Evolutionary conservation across 306 rosid genomes (phyloP).

Genomic region (Boehmeria nivea): DNA sequence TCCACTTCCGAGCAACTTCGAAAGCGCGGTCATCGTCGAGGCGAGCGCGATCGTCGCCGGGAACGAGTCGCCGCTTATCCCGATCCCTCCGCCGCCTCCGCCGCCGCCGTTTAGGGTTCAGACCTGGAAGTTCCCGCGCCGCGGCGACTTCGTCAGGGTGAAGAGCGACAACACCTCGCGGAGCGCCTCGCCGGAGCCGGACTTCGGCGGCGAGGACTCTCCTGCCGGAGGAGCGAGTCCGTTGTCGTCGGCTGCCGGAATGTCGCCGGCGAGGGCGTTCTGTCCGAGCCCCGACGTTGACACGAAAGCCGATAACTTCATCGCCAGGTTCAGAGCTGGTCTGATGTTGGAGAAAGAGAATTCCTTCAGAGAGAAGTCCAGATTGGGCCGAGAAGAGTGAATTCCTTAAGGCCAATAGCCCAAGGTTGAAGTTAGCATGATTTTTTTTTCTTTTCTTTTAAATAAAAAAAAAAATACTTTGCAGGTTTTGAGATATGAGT

Average conservation of each 20-base stretch:
- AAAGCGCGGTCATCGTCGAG: slow-evolving; percentile 24
- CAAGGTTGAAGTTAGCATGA: not conserved
- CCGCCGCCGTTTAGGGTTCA: slow-evolving; percentile 59
- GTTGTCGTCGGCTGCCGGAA: slow-evolving; percentile 14
- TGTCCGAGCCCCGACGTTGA: slow-evolving; percentile 76
- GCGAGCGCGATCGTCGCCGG: too few species aligned
- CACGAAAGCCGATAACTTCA: slow-evolving; percentile 74
- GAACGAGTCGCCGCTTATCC: slow-evolving; percentile 46
- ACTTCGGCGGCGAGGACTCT: slow-evolving; percentile 34
- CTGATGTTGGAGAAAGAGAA: slow-evolving; percentile 69
- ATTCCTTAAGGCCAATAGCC: slow-evolving; percentile 8
- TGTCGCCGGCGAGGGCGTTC: slow-evolving; percentile 28
- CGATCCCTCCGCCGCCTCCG: slow-evolving; percentile 65
- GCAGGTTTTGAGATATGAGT: slow-evolving; percentile 9
- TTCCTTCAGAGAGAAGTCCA: slow-evolving; percentile 54
- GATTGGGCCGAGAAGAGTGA: slow-evolving; percentile 33
- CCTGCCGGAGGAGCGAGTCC: slow-evolving; percentile 23
- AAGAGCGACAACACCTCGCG: slow-evolving; percentile 57
- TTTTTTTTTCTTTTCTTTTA: not conserved
- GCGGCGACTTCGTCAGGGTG: slow-evolving; percentile 67
- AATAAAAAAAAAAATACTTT: not conserved
- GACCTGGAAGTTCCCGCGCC: slow-evolving; percentile 42
- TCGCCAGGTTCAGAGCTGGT: slow-evolving; percentile 63
- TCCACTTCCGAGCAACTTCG: slow-evolving; percentile 23
- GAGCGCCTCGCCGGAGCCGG: slow-evolving; percentile 52